phyloP scores from a whole-genome alignment of 129 eudicot species.

The Pittosporum tobira region DNA sequence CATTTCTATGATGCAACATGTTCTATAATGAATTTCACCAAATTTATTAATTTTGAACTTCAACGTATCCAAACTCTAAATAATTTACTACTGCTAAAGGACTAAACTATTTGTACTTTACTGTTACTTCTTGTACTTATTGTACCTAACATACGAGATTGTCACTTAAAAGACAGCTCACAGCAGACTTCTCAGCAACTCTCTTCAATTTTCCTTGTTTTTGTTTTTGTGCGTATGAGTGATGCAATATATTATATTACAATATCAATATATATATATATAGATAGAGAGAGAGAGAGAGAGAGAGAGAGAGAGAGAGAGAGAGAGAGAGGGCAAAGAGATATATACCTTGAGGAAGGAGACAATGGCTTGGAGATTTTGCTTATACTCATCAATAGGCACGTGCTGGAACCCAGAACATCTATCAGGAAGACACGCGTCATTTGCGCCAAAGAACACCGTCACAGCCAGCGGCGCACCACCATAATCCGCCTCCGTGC shows the following conservation, averaged over 20 bases:
- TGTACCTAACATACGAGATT: too few species aligned
- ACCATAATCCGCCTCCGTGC: constrained; percentile 16
- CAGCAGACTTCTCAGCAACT: neutral
- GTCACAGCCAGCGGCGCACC: constrained; percentile 50
- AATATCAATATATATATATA: too few species aligned
- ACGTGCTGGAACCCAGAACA: constrained; percentile 51
- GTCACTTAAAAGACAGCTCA: too few species aligned
- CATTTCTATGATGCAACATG: too few species aligned
- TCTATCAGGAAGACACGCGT: constrained; percentile 58
- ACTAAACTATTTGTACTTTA: too few species aligned
- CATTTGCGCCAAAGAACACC: constrained; percentile 80
- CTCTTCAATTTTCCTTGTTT: neutral
- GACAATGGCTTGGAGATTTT: constrained; percentile 43
- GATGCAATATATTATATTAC: too few species aligned
- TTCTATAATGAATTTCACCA: too few species aligned
- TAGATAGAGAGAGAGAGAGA: neutral
- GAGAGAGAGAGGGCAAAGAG: constrained; percentile 6
- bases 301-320: constrained; percentile 2
- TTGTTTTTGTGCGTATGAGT: too few species aligned
- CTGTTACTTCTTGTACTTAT: too few species aligned
- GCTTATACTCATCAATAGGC: constrained; percentile 54
- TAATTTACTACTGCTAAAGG: too few species aligned
- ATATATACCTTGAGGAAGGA: constrained; percentile 42
- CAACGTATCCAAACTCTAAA: too few species aligned
- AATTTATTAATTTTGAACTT: too few species aligned